Base-by-base conservation (phyloP, 257 asterid species). In the Solanum chiquidenum region DNA sequence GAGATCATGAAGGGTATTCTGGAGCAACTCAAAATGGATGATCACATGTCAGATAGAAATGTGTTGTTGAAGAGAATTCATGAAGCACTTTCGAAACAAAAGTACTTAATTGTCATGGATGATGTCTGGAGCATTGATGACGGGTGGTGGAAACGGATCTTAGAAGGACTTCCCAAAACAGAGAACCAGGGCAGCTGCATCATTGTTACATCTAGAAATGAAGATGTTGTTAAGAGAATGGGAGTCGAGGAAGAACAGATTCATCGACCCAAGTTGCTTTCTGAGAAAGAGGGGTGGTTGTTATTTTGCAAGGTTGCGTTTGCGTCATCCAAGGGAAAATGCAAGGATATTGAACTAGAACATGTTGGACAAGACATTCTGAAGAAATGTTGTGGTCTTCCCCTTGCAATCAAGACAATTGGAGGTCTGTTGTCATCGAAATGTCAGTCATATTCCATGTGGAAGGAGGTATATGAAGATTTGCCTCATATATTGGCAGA, bases 161-260 rank as follows among this genome's bases (percentile, higher is more conserved):
- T 62, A 0, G 18, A 5, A 1, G 90, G 85, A 9, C 33, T 86
- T 29, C 86, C 89, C 5, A 74, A 21, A 66, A 44, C 72, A 37
- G 14, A 44, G 29, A 86, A 69, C 29, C 55, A 82, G 71, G 9
- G 44, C 38, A 83, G 83, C 35, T 90, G 92, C 82, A 37, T 88
- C 25, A 86, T 90, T 29, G 42, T 88, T 55, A 90, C 92, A 72
- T 90, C 92, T 9, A 90, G 92, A 88, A 74, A 16, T 14, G 76
- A 35, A 84, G 42, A 2, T 0, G 88, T 86, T 3, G 85, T 86
- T 60, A 49, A 31, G 25, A 18, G 18, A 6, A 90, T 90, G 89
- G 69, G 42, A 42, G 60, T 86, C 14, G 9, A 12, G 33, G 84
- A 88, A 21, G 86, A 31, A 83, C 71, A 62, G 10, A 76, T 88